Conservation (phyloP, 805 yeast genomes). For the Pichia ethanolica region DNA sequence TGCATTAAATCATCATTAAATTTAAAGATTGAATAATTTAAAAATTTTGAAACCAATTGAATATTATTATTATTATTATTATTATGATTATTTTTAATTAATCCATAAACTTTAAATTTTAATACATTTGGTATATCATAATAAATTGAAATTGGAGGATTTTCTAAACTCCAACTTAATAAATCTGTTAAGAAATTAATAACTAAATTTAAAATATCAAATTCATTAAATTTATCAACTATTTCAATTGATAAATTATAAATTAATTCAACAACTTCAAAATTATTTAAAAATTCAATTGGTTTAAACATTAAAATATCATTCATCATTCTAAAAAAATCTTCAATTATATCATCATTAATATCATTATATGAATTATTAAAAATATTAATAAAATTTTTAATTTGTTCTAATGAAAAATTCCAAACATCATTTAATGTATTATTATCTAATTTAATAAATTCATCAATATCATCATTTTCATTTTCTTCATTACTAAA, state of each 20-base stretch:
- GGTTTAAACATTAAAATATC: slow-evolving; percentile 76
- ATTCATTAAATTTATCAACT: slow-evolving; percentile 48
- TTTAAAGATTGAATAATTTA: slow-evolving; percentile 62
- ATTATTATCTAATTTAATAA: not conserved
- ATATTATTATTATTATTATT: slow-evolving; percentile 52
- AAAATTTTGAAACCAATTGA: slow-evolving; percentile 24
- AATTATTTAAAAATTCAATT: slow-evolving; percentile 38
- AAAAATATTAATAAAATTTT: slow-evolving; percentile 42
- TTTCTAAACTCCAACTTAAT: slow-evolving; percentile 73
- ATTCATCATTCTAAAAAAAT: slow-evolving; percentile 72
- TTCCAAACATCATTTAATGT: slow-evolving; percentile 44
- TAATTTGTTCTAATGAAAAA: slow-evolving; percentile 62
- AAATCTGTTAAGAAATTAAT: slow-evolving; percentile 77
- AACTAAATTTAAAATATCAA: slow-evolving; percentile 61
- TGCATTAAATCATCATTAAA: slow-evolving; percentile 63
- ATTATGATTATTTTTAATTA: slow-evolving; percentile 35
- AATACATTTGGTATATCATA: slow-evolving; percentile 48
- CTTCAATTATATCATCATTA: slow-evolving; percentile 64
- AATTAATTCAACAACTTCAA: slow-evolving; percentile 42
- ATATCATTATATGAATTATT: slow-evolving; percentile 20
- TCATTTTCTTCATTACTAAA: slow-evolving; percentile 44
- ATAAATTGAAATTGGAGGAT: slow-evolving; percentile 70
- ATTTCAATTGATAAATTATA: slow-evolving; percentile 54
- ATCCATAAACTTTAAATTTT: slow-evolving; percentile 33
- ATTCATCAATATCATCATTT: slow-evolving; percentile 20